Evolutionary conservation across 352 stramenopile genomes (phyloP).

Genomic region (Phytopythium montanum): DNA sequence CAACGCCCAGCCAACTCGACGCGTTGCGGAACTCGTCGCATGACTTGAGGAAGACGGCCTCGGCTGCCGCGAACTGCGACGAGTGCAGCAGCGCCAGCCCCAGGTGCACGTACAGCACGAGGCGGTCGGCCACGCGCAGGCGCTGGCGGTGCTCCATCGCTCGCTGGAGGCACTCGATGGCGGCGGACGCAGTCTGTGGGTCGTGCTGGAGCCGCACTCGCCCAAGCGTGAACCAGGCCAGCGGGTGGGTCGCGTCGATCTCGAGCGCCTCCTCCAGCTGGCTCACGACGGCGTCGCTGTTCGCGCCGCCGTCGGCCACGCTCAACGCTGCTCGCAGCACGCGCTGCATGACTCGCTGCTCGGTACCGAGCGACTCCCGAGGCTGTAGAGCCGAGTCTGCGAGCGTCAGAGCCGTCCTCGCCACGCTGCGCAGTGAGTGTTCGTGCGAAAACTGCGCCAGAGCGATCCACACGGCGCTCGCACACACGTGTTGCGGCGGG

Average conservation of each 20-base stretch:
- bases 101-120: slow-evolving; percentile 52
- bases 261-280: slow-evolving; percentile 55
- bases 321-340: slow-evolving; percentile 44
- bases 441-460: slow-evolving; percentile 44
- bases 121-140: slow-evolving; percentile 24
- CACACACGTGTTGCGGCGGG: slow-evolving; percentile 14
- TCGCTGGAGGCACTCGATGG: slow-evolving; percentile 51
- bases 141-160: slow-evolving; percentile 29
- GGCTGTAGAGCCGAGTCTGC: slow-evolving; percentile 25
- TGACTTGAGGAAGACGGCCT: slow-evolving; percentile 47
- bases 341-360: slow-evolving; percentile 50
- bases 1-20: slow-evolving; percentile 76
- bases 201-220: slow-evolving; percentile 43
- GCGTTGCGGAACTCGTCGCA: slow-evolving; percentile 63
- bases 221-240: slow-evolving; percentile 56
- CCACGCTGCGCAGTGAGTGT: slow-evolving; percentile 34
- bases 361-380: slow-evolving; percentile 33
- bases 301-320: slow-evolving; percentile 17
- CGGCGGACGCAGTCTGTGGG: slow-evolving; percentile 27
- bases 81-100: slow-evolving; percentile 61
- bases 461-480: slow-evolving; percentile 59
- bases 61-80: slow-evolving; percentile 51
- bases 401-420: slow-evolving; percentile 31
- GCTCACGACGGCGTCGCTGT: slow-evolving; percentile 18
- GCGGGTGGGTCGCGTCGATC: slow-evolving; percentile 46